Base-by-base conservation (phyloP, 2,329 filamentous ascomycete species). In the Colletotrichum incanum region DNA sequence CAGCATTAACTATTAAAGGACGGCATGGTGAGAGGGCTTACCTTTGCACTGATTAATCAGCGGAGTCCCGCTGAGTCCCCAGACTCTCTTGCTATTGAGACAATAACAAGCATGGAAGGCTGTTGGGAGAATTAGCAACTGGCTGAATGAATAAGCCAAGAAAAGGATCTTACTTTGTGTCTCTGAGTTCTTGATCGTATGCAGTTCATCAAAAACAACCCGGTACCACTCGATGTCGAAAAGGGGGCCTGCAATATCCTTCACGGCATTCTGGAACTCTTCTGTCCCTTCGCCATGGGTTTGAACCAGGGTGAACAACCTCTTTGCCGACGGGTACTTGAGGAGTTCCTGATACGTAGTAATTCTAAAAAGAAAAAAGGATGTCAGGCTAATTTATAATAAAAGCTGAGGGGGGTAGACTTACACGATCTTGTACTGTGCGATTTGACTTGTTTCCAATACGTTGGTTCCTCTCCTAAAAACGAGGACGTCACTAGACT, bases 131-230 rank as follows among this genome's bases (percentile, higher is more conserved):
- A 14, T 55, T 2, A 16, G 52, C 9, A 1, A 16, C 14, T 26
- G 14, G 31, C 5, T 14, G 3, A 2, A 16, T 31, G 14, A 5
- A 5, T 7, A 37, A 23, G 20, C 20, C 18, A 16, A n/a, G 4
- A 9, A 23, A 7, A 9, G 1, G 16, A 11, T 76, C 79, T 70
- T 66, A 83, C 82, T 79, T 11, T 74, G 65, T 0, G 79, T 77
- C 0, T 67, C 67, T 7, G 83, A 78, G 39, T 89, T 90, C 72
- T 90, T 90, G 72, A 91, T 89, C 0, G 75, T 75, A 61, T 91
- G 89, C 0, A 85, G 88, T 75, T 91, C 89, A 18, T 62, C 59
- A 18, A 62, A 50, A 2, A 62, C 31, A 34, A 62, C 20, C 7
- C 59, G 43, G 31, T 50, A 62, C 59, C 59, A 62, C 43, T 37